Conservation (phyloP, 495 filamentous ascomycete genomes). For the Xylaria bambusicola region DNA sequence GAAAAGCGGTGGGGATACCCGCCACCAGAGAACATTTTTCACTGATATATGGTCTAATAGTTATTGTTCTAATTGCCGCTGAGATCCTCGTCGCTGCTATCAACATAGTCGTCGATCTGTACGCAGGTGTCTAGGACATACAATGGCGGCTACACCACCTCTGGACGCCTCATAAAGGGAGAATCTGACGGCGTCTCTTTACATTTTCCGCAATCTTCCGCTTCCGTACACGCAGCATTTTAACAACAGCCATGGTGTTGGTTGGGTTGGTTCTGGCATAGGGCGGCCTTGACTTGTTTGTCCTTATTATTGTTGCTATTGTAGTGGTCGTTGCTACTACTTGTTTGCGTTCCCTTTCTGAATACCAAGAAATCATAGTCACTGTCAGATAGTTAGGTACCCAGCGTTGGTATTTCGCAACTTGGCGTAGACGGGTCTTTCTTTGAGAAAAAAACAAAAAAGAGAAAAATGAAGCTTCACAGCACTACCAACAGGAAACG, state of each 20-base stretch:
- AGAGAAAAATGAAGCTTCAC: slow-evolving; percentile 11
- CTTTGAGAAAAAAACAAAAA: too few species aligned
- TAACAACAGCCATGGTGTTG: slow-evolving; percentile 4
- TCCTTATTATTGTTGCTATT: too few species aligned
- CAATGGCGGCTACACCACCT: too few species aligned
- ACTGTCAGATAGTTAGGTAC: background rate
- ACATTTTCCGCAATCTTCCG: background rate
- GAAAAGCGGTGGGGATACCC: too few species aligned
- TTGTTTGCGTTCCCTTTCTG: slow-evolving; percentile 2
- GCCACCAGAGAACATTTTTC: too few species aligned
- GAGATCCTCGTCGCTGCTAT: slow-evolving; percentile 94
- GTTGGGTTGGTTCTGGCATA: slow-evolving; percentile 1
- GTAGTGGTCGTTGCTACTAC: too few species aligned
- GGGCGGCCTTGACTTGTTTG: background rate
- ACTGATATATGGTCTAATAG: slow-evolving; percentile 44
- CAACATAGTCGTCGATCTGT: slow-evolving; percentile 94
- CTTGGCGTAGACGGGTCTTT: slow-evolving; percentile 1
- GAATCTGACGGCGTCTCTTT: background rate
- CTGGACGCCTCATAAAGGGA: too few species aligned
- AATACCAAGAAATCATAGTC: background rate
- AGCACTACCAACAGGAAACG: background rate
- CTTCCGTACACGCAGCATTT: slow-evolving; percentile 6
- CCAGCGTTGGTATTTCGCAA: background rate
- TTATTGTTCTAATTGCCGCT: slow-evolving; percentile 93
- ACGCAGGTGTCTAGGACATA: slow-evolving; percentile 68